Base-by-base conservation (phyloP, 2,329 filamentous ascomycete genomes). In the Epichloe gansuensis region DNA sequence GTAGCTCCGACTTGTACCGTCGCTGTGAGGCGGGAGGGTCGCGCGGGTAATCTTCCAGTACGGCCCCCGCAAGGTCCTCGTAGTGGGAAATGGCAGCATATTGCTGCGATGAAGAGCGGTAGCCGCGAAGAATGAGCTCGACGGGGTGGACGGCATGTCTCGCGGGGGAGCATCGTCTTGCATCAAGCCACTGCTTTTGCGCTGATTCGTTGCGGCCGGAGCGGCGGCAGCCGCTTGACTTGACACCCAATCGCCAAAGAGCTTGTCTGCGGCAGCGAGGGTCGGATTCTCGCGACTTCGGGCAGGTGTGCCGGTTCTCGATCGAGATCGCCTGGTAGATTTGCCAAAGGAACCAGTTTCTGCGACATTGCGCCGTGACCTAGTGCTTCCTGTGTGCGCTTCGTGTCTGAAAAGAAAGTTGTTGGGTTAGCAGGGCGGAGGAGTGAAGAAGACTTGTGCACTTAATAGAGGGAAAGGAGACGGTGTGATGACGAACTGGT, bases 1-100 rank as follows among this genome's bases (percentile, higher is more conserved):
- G 79, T 56, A 88, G 79, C 59, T 91, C 81, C 1, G 83, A 79
- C 63, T 87, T 86, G 72, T 86, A 91, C 54, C 85, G 77, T 53
- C 78, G 75, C 63, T 81, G 79, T 56, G 83, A 77, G 52, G 81
- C 75, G 3, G 88, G 86, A n/a, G 91, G 85, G 57, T 87, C 83
- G 56, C 91, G 83, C 8, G 90, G 82, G 68, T 97, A 97, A 69
- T 96, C 91, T 71, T 97, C 91, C 68, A 91, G 91, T 65, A 96
- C 88, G 57, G 81, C 73, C 28, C 91, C 91, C 6, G 88, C 91
- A 43, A 95, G 82, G 55, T 84, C 80, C 72, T 96, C 91, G 71
- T 86, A 97, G 69, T 88, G 88, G 59, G 86, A 83, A 60, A 97
- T 84, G 37, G 90, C 90, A 31, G 91, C 89, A 78, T 93, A 96